Evolutionary conservation across 371 early-diverging fungal species (phyloP), one percentile per base, ranked within the genome.

Genomic region (Capillidium heterosporum): DNA sequence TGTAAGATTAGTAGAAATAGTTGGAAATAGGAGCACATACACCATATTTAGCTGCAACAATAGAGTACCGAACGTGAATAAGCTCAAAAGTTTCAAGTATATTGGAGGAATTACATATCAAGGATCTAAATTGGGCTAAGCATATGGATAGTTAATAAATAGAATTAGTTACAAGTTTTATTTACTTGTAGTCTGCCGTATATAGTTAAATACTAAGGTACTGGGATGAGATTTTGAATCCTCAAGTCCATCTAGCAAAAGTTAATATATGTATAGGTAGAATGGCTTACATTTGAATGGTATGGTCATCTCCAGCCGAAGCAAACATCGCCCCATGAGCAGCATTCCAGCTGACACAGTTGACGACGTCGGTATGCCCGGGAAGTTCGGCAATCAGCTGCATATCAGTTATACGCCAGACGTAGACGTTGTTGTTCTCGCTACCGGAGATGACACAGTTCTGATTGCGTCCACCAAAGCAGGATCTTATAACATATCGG

Each of bases 281-380:
- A 2, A 56, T 1, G 31, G 61, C 82, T 81, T 84, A 89, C 72
- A 96, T 80, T 63, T 91, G 78, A 35, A 96, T 84, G 1, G 94
- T 90, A 50, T 76, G 71, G 64, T 96, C 97, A 61, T 96, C 97
- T 40, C 89, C 85, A 2, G 91, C 92, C 27, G 93, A 85, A 1
- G 89, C 96, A 71, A 94, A 80, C 71, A 82, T 79, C 52, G 70
- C 69, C 2, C 73, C 74, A 40, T 72, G 65, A 19, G 57, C 56
- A 4, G 83, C 77, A 65, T 78, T 86, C 93, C 94, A 93, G 26
- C 80, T 68, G 1, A 91, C 84, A 51, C 81, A 77, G 55, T 91
- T 95, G 28, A 95, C 92, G 13, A 82, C 73, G 50, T 72, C 74
- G n/a, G 72, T 64, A 60, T 95, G 96, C 0, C 94, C 94, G 27